Evolutionary conservation across 1,284 basidiomycete genomes (phyloP), one percentile per base, ranked within the genome.

Genomic region (Microbotryomycetes sp.): DNA sequence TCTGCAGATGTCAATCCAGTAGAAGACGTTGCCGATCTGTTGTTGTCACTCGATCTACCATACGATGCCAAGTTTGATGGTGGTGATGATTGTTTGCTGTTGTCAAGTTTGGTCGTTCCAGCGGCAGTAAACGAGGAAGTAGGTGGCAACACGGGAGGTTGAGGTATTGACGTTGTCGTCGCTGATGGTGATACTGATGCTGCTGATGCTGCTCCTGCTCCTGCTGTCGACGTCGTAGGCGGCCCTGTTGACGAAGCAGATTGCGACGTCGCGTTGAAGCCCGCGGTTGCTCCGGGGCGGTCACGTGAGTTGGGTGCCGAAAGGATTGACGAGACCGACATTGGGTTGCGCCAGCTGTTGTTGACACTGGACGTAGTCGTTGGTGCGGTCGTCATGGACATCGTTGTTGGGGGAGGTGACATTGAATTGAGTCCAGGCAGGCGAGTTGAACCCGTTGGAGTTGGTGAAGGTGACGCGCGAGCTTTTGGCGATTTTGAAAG

Each of bases 301-400:
- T 51, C 58, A 30, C 62, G 55, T 42, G 36, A 9, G 9, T 61
- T 54, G n/a, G 62, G 62, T 12, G 59, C 62, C 22, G 62, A 64
- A 9, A 69, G 49, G 58, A 69, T 69, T 15, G 67, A 60, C 36
- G 65, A 67, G 25, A 69, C 67, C 15, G 58, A 60, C 67, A 69
- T 69, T 26, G 58, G 65, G 45, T 69, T 69, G 26, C 58, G 36
- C 12, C 19, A 42, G 19, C 19, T n/a, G n/a, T 42, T 42, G 36
- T 42, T 12, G 36, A 42, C 36, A 19, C 19, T 19, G 36, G 36
- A 19, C 12, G 36, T 42, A 12, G 36, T 9, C n/a, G n/a, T n/a
- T n/a, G n/a, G n/a, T n/a, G n/a, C n/a, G n/a, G n/a, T n/a, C n/a
- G n/a, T n/a, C n/a, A 42, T 9, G 19, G 36, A 12, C 36, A 19